phyloP scores from a whole-genome alignment of 2,329 filamentous ascomycete genomes.

The Botrytis hyacinthi region DNA sequence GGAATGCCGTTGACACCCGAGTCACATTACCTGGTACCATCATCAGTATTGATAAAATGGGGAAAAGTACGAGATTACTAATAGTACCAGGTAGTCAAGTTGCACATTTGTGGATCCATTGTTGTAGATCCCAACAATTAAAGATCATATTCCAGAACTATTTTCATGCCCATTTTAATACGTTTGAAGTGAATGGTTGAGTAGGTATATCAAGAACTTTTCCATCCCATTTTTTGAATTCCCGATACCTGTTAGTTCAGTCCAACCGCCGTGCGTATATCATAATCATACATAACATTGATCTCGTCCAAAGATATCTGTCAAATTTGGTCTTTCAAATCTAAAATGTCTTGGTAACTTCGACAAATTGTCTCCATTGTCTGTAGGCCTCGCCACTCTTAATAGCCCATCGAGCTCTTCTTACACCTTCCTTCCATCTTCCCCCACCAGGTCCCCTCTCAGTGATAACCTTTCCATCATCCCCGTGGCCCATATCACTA shows the following conservation, averaged over 20 bases:
- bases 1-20: slow-evolving; percentile 4
- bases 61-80: background rate
- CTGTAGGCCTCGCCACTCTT: slow-evolving; percentile 81
- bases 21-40: background rate
- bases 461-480: slow-evolving; percentile 75
- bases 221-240: background rate
- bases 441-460: slow-evolving; percentile 83
- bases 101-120: slow-evolving; percentile 1
- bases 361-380: slow-evolving; percentile 80
- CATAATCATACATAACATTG: background rate
- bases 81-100: background rate
- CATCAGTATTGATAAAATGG: background rate
- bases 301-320: background rate
- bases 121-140: background rate
- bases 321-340: background rate
- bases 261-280: background rate
- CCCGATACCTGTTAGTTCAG: background rate
- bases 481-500: slow-evolving; percentile 75
- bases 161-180: background rate
- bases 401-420: slow-evolving; percentile 83
- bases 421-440: slow-evolving; percentile 92
- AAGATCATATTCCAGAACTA: background rate
- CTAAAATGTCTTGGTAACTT: slow-evolving; percentile 53
- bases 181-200: background rate
- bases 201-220: background rate